These are phyloP conservation scores for Herpotrichia juniperi DNA, from an alignment of 2,329 filamentous ascomycete species.

Conservation along the genomic window DNA sequence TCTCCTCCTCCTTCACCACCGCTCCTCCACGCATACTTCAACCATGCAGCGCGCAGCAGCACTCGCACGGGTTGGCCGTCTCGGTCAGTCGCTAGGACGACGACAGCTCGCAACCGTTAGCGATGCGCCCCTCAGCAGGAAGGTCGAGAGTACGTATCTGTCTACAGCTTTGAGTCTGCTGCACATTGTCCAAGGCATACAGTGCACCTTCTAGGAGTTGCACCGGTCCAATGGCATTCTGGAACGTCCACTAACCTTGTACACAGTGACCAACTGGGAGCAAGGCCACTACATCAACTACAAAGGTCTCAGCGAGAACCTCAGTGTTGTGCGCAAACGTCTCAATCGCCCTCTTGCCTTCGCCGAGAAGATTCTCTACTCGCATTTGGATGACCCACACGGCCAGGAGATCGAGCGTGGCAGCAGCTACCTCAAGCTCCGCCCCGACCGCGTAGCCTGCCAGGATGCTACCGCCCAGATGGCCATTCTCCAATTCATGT, in stretches of 20 bases:
- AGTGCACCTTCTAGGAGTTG: not conserved
- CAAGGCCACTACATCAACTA: slow-evolving; percentile 99
- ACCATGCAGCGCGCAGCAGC: slow-evolving; percentile 59
- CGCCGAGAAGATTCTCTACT: slow-evolving; percentile 99
- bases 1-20: slow-evolving; percentile 35
- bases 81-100: slow-evolving; percentile 68
- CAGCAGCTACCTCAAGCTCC: slow-evolving; percentile 92
- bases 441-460: slow-evolving; percentile 96
- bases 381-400: slow-evolving; percentile 95
- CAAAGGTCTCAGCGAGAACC: slow-evolving; percentile 98
- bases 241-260: not conserved
- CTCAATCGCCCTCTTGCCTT: slow-evolving; percentile 93
- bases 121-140: slow-evolving; percentile 86
- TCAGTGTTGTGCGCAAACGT: slow-evolving; percentile 84
- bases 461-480: slow-evolving; percentile 99
- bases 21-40: slow-evolving; percentile 31
- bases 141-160: slow-evolving; percentile 74
- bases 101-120: slow-evolving; percentile 79
- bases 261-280: slow-evolving; percentile 92
- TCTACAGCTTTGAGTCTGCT: not conserved
- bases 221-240: too few species aligned
- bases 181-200: not conserved
- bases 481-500: slow-evolving; percentile 99
- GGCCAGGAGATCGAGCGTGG: slow-evolving; percentile 96
- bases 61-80: slow-evolving; percentile 73